phyloP scores from a whole-genome alignment of 345 rosid genomes.

The Corchorus capsularis region DNA sequence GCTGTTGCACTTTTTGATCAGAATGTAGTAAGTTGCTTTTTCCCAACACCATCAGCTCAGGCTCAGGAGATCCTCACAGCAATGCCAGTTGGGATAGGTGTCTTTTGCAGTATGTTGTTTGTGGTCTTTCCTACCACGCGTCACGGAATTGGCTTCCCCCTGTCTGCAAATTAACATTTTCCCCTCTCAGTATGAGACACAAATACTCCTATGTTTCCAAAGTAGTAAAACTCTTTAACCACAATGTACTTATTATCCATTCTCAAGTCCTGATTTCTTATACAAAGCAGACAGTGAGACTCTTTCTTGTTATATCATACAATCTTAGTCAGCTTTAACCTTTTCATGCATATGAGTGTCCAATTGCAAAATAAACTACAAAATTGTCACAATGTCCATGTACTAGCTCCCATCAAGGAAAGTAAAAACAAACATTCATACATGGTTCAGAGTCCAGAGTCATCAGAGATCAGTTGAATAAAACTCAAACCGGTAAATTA shows the following conservation, averaged over 20 bases:
- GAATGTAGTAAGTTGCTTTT: constrained; percentile 70
- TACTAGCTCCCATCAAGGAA: neutral
- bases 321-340: neutral
- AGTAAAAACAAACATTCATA: neutral
- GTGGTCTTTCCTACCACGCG: constrained; percentile 81
- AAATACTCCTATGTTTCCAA: neutral
- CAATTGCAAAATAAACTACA: neutral
- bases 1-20: constrained; percentile 77
- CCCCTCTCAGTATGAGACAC: neutral
- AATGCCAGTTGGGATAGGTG: constrained; percentile 82
- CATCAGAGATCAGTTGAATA: neutral
- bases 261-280: neutral
- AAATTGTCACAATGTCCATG: neutral
- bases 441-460: neutral
- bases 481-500: neutral
- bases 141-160: constrained; percentile 90
- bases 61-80: constrained; percentile 69
- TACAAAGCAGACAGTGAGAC: neutral
- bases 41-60: constrained; percentile 70
- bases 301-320: neutral
- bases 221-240: neutral
- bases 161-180: constrained; percentile 38
- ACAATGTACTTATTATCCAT: neutral
- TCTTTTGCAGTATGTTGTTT: constrained; percentile 75
- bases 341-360: neutral